Base-by-base conservation (phyloP, 495 filamentous ascomycete species). In the Penicillium waksmanii region DNA sequence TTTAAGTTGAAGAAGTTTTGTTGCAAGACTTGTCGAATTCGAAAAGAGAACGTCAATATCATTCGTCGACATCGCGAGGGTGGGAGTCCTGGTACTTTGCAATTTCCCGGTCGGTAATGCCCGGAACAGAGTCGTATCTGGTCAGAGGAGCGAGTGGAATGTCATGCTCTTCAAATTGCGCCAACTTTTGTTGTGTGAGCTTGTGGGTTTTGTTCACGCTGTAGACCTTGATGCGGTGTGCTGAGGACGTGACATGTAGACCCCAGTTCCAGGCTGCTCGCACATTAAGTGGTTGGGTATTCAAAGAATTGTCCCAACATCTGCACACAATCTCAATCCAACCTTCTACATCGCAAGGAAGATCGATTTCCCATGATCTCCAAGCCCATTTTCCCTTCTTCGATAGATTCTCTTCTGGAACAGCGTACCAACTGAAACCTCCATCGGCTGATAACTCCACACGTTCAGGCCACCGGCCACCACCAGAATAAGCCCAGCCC, bases 201-300 rank as follows among this genome's bases (percentile, higher is more conserved):
- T 79, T 66, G 18, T 70, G 78, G 1, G 57, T 75, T 60, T 78
- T 81, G 69, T 88, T 88, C 58, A 87, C 74, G 58, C 84, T 87
- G 67, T 87, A 89, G 10, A 89, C 62, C 54, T 74, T 84, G 71
- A 89, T 79, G 4, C 85, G 79, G 62, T 89, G 87, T 35, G 81
- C 84, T 5, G 82, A 85, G 15, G 77, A 81, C 2, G 86, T 89
- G 27, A 89, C 86, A 69, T 89, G 86, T n/a, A 89, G 71, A 43
- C 84, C 86, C 85, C 85, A 88, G 66, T 80, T 81, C 78, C 78
- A 78, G 9, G 75, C 68, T 2, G 72, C 68, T 48, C 75, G 69
- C 2, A 78, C 66, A 53, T 66, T 72, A 10, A 76, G 60, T 5
- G 75, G 76, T 51, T 79, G 74, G 2, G 76, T 77, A 40, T 79